phyloP scores from a whole-genome alignment of 2,329 filamentous ascomycete species.

The Cladosporium austrohemisphaericum region DNA sequence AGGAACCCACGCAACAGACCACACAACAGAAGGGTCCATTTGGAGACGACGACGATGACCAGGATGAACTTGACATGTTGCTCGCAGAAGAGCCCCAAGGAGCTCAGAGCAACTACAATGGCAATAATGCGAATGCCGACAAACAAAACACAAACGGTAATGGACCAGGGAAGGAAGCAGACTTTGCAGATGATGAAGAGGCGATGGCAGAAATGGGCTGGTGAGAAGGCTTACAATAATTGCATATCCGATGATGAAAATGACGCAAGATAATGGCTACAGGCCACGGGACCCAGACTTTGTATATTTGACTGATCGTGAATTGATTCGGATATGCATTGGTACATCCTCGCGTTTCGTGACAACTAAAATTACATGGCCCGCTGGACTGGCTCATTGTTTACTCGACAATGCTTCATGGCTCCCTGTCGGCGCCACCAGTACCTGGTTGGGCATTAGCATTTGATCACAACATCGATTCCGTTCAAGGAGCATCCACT shows the following conservation, averaged over 20 bases:
- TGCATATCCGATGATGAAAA: background rate
- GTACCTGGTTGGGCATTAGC: conserved; percentile 9
- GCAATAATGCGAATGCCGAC: background rate
- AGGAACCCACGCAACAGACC: background rate
- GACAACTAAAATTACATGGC: conserved; percentile 1
- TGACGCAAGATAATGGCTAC: too few relatives aligned
- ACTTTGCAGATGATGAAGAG: conserved; percentile 62
- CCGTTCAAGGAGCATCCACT: conserved; percentile 10
- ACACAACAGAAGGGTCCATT: conserved; percentile 5
- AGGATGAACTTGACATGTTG: conserved; percentile 8
- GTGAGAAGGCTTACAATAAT: background rate
- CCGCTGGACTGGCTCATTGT: too few relatives aligned
- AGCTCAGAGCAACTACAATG: background rate
- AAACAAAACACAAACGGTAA: too few relatives aligned
- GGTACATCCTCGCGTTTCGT: too few relatives aligned
- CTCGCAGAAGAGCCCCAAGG: conserved; percentile 5
- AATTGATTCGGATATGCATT: too few relatives aligned
- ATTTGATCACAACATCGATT: conserved; percentile 14
- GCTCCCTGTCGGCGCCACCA: conserved; percentile 6
- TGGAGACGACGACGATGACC: conserved; percentile 9
- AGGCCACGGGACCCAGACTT: too few relatives aligned
- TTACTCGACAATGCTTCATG: background rate
- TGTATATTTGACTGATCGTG: too few relatives aligned
- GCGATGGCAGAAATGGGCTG: conserved; percentile 53
- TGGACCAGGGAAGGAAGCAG: conserved; percentile 32